Evolutionary conservation across 169 alveolate species (phyloP), one percentile per base, ranked within the genome.

Genomic region (Plasmodium reichenowi): DNA sequence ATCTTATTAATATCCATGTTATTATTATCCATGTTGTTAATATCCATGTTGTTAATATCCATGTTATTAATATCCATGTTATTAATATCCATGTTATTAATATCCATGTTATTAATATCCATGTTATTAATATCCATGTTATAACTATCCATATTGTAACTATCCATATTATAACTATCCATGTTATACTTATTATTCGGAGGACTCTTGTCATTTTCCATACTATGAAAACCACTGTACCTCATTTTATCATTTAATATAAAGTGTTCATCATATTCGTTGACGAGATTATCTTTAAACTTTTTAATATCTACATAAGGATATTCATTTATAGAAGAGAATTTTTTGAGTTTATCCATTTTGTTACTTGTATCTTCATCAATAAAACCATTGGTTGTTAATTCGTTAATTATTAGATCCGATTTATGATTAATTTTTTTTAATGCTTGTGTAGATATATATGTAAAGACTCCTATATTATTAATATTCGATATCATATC

Each of bases 381-480:
- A 13, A 67, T 67, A 15, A 38, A 38, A 2, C 47, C 74, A 43
- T n/a, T 3, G 9, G 22, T n/a, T 4, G 60, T 32, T 47, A 74
- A 62, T 20, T 64, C 88, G 22, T 26, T 74, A 8, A 74, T 15
- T 2, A 76, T 17, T 13, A 76, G 9, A 76, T 76, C 74, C 0
- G 78, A 48, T 29, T 76, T 76, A 2, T 43, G 29, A 59, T 76
- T 76, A 7, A 76, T 45, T 38, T 70, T 76, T 24, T 76, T 76
- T 64, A 76, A 64, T 64, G 76, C 89, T 68, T 76, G 89, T 2
- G 89, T 76, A 24, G 89, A 76, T 12, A 76, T 32, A 59, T 76
- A 76, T 10, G 89, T 76, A 64, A 76, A 76, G 1, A 76, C 54
- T 7, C 89, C 89, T 22, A 76, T 54, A 68, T 76, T 76, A 22